phyloP scores from a whole-genome alignment of 1,284 basidiomycete genomes.

The Trichosporon faecale region DNA sequence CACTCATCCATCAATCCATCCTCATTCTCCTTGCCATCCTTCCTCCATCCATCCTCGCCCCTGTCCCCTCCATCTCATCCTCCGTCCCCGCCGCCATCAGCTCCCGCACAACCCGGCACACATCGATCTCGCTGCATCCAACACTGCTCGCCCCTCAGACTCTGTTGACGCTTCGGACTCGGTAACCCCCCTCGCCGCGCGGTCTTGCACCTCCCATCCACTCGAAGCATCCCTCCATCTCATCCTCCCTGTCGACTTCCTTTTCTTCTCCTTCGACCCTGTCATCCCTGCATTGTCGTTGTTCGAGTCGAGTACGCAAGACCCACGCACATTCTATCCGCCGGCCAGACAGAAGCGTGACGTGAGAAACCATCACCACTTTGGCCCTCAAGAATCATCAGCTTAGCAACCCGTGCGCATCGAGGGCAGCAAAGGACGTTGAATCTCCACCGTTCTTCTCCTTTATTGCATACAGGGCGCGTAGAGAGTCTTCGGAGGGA shows the following conservation, averaged over 20 bases:
- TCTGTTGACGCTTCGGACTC: slow-evolving; percentile 3
- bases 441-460: background rate
- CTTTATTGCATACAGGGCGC: background rate
- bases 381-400: background rate
- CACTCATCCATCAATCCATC: slow-evolving; percentile 12
- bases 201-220: slow-evolving; percentile 4
- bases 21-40: background rate
- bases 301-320: background rate
- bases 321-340: slow-evolving; percentile 1
- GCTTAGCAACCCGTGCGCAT: background rate
- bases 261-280: background rate
- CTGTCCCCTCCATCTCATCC: background rate
- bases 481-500: background rate
- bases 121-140: background rate
- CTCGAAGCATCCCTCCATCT: background rate
- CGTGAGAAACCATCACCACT: slow-evolving; percentile 3
- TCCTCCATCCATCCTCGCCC: background rate
- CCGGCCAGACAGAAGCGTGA: background rate
- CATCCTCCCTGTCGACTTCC: background rate
- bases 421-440: background rate
- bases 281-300: background rate
- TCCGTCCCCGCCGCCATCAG: background rate
- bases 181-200: background rate
- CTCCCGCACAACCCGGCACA: background rate
- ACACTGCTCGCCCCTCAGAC: background rate